Conservation (phyloP, 148 eudicot species). For the Camellia granthamiana region DNA sequence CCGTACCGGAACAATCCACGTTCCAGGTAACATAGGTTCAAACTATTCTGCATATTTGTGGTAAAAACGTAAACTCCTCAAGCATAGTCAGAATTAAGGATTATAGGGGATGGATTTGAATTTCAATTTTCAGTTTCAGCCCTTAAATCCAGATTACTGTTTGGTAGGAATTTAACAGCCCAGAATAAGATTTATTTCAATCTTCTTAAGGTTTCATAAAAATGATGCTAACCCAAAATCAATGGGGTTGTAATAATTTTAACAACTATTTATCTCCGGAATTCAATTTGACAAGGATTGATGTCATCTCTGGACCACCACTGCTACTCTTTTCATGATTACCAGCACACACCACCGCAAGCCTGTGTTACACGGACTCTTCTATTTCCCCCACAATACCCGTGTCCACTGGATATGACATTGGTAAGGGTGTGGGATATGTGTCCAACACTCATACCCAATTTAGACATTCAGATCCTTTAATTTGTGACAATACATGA, state of each 20-base stretch:
- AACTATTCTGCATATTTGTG: background rate
- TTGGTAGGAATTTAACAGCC: background rate
- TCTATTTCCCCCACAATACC: too few relatives aligned
- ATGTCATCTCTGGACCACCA: background rate
- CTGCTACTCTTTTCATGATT: background rate
- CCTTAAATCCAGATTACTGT: conserved; percentile 1
- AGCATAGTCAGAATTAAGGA: background rate
- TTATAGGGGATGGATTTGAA: background rate
- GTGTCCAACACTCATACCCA: too few relatives aligned
- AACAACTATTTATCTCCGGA: background rate
- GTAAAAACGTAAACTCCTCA: background rate
- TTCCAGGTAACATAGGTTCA: background rate
- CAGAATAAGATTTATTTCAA: background rate
- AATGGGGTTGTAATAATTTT: background rate
- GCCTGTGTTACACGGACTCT: too few relatives aligned
- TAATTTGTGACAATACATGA: too few relatives aligned
- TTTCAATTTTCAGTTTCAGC: background rate
- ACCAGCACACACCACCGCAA: background rate
- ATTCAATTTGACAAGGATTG: background rate
- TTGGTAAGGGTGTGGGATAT: too few relatives aligned
- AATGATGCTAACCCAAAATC: background rate
- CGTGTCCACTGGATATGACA: too few relatives aligned
- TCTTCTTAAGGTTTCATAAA: background rate
- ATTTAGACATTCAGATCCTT: too few relatives aligned
- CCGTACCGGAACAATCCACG: too few relatives aligned